Evolutionary conservation across 2,329 filamentous ascomycete species (phyloP).

Genomic region (Talaromyces albobiverticillius): DNA sequence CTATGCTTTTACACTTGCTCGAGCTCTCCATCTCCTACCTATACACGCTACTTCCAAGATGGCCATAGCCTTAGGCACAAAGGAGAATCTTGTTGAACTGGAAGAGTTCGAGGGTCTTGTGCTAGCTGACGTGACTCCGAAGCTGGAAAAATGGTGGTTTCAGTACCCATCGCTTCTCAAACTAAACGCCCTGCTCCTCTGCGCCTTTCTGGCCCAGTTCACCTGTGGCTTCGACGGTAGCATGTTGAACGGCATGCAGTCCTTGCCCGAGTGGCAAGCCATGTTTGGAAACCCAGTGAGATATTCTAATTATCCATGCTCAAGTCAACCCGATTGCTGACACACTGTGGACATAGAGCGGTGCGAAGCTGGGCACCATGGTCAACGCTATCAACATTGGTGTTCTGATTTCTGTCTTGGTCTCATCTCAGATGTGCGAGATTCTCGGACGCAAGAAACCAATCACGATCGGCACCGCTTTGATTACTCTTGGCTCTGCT

Average conservation of each 20-base stretch:
- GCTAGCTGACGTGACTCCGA: not conserved
- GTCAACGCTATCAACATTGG: not conserved
- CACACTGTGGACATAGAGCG: not conserved
- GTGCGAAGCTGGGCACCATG: not conserved
- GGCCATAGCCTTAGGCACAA: no score
- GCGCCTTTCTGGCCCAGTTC: not conserved
- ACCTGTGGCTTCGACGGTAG: slow-evolving; percentile 5
- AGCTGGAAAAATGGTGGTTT: slow-evolving; percentile 3
- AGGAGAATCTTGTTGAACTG: no score
- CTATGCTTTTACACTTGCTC: no score
- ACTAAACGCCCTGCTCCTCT: slow-evolving; percentile 5
- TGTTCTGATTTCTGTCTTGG: not conserved
- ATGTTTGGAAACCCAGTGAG: slow-evolving; percentile 2
- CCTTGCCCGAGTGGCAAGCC: slow-evolving; percentile 3
- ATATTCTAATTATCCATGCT: not conserved
- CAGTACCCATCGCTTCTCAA: slow-evolving; percentile 3
- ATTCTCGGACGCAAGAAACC: not conserved
- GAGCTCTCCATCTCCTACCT: no score
- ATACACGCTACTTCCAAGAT: no score
- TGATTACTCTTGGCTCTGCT: not conserved
- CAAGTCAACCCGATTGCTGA: not conserved
- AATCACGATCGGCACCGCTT: not conserved
- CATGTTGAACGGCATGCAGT: slow-evolving; percentile 8
- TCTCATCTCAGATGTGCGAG: not conserved
- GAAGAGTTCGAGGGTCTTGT: no score